These are phyloP conservation scores for Arthroderma uncinatum DNA, from an alignment of 2,329 filamentous ascomycete species.

Conservation along the genomic window DNA sequence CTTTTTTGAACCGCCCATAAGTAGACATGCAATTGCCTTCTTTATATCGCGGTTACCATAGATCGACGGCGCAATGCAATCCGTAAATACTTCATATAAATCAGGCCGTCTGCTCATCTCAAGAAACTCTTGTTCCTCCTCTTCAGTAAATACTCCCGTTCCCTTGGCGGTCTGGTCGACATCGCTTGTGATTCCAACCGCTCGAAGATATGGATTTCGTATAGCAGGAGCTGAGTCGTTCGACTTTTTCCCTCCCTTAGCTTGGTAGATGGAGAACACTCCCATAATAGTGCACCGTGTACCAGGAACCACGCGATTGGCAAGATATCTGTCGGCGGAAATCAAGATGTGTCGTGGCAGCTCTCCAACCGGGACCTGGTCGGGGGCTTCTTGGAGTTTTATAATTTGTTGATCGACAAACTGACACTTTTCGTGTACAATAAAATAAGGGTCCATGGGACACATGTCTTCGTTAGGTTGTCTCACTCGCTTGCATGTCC, in stretches of 20 bases:
- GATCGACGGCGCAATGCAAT: constrained; percentile 92
- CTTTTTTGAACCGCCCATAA: constrained; percentile 94
- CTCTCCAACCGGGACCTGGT: constrained; percentile 95
- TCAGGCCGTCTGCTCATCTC: constrained; percentile 85
- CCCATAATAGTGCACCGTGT: constrained; percentile 92
- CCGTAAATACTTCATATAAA: constrained; percentile 80
- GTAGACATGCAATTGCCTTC: constrained; percentile 85
- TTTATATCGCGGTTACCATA: constrained; percentile 96
- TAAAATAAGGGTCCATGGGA: constrained; percentile 88
- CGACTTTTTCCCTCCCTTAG: constrained; percentile 70
- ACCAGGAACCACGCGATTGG: constrained; percentile 89
- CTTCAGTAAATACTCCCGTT: constrained; percentile 72
- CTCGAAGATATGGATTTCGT: constrained; percentile 84
- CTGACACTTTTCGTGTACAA: constrained; percentile 82
- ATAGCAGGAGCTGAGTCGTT: constrained; percentile 80
- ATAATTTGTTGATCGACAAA: constrained; percentile 98
- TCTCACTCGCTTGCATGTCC: constrained; percentile 58
- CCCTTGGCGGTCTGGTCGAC: constrained; percentile 83
- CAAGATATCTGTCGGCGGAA: constrained; percentile 90
- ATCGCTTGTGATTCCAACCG: constrained; percentile 84
- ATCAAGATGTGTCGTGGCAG: constrained; percentile 88
- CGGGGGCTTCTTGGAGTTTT: constrained; percentile 93
- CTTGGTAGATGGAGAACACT: constrained; percentile 95
- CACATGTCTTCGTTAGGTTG: constrained; percentile 57
- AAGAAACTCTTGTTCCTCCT: constrained; percentile 92